Conservation (phyloP, 768 basidiomycete species). For the Tylopilus intermedius region DNA sequence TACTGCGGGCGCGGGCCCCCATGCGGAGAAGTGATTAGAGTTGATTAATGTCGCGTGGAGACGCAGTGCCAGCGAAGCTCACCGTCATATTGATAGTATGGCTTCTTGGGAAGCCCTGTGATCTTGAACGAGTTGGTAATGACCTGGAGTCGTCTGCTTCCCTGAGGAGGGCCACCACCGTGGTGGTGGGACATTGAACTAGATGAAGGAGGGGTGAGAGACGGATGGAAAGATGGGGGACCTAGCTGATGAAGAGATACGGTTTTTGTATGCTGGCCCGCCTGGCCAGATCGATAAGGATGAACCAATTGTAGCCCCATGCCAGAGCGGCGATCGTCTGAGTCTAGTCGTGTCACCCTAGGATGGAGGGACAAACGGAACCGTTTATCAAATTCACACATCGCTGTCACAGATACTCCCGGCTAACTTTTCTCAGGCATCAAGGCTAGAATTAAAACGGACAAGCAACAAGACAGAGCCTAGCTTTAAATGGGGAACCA, state of each 20-base stretch:
- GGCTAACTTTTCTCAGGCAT: background rate
- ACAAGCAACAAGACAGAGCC: conserved; percentile 22
- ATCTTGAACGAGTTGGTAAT: conserved; percentile 33
- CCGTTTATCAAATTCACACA: background rate
- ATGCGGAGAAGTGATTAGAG: conserved; percentile 6
- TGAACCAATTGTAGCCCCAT: background rate
- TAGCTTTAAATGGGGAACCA: conserved; percentile 23
- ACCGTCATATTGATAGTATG: conserved; percentile 33
- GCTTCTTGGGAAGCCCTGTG: conserved; percentile 20
- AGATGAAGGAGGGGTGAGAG: conserved; percentile 6
- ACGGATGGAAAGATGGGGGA: background rate
- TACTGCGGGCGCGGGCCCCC: conserved; percentile 13
- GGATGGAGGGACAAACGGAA: background rate
- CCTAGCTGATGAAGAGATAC: background rate
- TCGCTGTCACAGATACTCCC: background rate
- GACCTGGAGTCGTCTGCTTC: conserved; percentile 21
- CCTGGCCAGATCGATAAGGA: conserved; percentile 24
- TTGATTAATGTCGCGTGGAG: conserved; percentile 1
- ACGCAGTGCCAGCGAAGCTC: conserved; percentile 6
- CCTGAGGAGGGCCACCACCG: conserved; percentile 15
- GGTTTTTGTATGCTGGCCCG: conserved; percentile 4
- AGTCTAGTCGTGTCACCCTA: background rate
- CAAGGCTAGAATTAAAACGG: conserved; percentile 18
- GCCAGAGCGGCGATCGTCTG: conserved; percentile 1
- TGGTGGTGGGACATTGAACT: conserved; percentile 19